A percentile compares a stretch with the other conserved stretches of the same genome.
These are phyloP conservation scores for Acanthamoeba quina DNA, from an alignment of 208 protist genomes.

Conservation along the genomic window DNA sequence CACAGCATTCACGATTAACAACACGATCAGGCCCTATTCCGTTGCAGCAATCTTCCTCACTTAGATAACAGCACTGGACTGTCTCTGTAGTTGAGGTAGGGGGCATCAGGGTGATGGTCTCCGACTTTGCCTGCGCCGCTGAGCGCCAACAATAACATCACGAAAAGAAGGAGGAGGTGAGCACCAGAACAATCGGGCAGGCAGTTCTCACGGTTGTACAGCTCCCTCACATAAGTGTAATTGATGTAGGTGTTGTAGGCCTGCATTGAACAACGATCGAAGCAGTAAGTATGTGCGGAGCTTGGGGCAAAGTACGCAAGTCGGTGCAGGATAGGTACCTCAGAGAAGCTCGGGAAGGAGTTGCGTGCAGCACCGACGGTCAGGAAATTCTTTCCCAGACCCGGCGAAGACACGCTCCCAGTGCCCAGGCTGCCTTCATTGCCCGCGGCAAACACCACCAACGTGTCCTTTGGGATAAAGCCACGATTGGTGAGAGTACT, in stretches of 20 bases:
- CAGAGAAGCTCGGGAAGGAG: conserved; percentile 26
- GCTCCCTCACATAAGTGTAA: background rate
- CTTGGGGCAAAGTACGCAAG: background rate
- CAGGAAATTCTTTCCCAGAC: conserved; percentile 56
- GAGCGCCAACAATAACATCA: too few relatives aligned
- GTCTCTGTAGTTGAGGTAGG: background rate
- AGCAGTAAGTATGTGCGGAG: background rate
- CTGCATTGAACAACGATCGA: too few relatives aligned
- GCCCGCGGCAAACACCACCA: conserved; percentile 56
- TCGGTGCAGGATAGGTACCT: background rate
- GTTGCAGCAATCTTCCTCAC: conserved; percentile 25
- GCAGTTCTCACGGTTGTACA: conserved; percentile 11
- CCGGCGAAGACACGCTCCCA: conserved; percentile 3
- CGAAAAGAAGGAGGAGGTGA: background rate
- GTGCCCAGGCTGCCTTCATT: conserved; percentile 19
- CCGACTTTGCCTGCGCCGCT: too few relatives aligned
- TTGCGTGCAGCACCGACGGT: conserved; percentile 37
- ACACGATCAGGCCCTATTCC: background rate
- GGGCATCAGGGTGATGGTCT: background rate
- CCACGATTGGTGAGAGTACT: background rate
- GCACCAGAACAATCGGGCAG: background rate
- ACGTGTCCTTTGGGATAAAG: background rate
- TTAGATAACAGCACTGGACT: background rate
- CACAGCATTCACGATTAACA: background rate
- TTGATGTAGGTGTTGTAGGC: conserved; percentile 55